Evolutionary conservation across 805 yeast species (phyloP), one percentile per base, ranked within the genome.

Genomic region (Trichomonascus vanleenenianus): DNA sequence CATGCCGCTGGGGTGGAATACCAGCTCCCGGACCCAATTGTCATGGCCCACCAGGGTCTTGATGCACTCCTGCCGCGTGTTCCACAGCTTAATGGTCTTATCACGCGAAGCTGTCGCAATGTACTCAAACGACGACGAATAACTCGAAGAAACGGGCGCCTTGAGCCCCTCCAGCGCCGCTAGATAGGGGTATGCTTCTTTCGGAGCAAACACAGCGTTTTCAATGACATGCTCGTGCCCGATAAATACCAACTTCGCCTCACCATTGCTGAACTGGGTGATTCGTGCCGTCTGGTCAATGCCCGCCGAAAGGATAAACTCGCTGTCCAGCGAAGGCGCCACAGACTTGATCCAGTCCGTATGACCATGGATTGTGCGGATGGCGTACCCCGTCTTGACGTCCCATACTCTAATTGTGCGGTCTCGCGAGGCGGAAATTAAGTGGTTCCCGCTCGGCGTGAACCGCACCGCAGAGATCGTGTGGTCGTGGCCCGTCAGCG

Each of bases 151-250:
- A 54, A 47, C 61, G 38, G 50, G 70, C 58, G 50, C 62, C 61
- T 48, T 65, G 49, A 51, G 57, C 52, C 57, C 65, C 11, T 71
- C 62, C 42, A 70, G 60, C 43, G 64, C 65, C 56, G 79, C 83
- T 19, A 85, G 57, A 48, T 67, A 68, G 25, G 55, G 52, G 56
- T 76, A 73, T 3, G 81, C 65, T 0, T 62, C 50, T 36, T 58
- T 51, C 0, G 95, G 95, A 14, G 88, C 72, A 51, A 87, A 79
- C 36, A 72, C 72, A 8, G 77, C 81, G 34, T 76, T 73, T 58
- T 89, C 97, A 10, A 89, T 73, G 11, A 87, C 96, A 64, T 86
- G 95, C 12, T 73, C 72, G 63, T 89, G 96, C 0, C 94, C 95
- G 16, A 80, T 59, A 58, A 86, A 72, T 38, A 79, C 65, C 0